Evolutionary conservation across 1,139 yeast genomes (phyloP), one percentile per base, ranked within the genome.

Genomic region (Meyerozyma carpophila): DNA sequence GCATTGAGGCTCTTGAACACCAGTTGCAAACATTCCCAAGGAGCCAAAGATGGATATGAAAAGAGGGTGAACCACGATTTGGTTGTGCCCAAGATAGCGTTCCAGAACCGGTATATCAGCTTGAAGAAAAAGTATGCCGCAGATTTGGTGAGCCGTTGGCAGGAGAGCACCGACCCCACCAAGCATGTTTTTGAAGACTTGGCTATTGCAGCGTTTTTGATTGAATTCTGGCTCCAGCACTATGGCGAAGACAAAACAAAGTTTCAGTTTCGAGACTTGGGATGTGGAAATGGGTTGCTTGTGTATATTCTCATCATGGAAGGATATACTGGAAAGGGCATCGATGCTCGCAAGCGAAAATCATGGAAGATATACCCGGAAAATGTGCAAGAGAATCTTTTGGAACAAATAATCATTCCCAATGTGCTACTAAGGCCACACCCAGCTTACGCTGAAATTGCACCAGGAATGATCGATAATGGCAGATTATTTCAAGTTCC

Each of bases 161-260:
- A 75, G 18, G 98, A 93, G 62, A 82, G 84, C 39, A 93, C 98
- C 2, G 97, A 93, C 62, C 98, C 98, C 1, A 79, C 83, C 54
- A 93, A 93, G 61, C 98, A 93, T 64, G 98, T 91, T 0, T 93
- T 91, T 66, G 98, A 93, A 67, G 98, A 93, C 59, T 76, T 93
- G 44, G 95, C 96, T 2, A 91, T 93, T 52, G 98, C 98, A 0
- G 96, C 98, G 0, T 93, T 91, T 55, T 69, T 93, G 47, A 85
- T 91, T n/a, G 96, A 88, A 60, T 73, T 88, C 34, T 91, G 98
- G 98, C 67, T 66, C 7, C 68, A 74, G 39, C 77, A 79, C 45
- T 86, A 83, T 51, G 61, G 59, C n/a, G 58, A 65, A 32, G 63
- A 63, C 34, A 68, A 70, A 29, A 57, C 65, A 2, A 67, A 67